phyloP scores from a whole-genome alignment of 441 rosid genomes.

The Lepidium campestre region DNA sequence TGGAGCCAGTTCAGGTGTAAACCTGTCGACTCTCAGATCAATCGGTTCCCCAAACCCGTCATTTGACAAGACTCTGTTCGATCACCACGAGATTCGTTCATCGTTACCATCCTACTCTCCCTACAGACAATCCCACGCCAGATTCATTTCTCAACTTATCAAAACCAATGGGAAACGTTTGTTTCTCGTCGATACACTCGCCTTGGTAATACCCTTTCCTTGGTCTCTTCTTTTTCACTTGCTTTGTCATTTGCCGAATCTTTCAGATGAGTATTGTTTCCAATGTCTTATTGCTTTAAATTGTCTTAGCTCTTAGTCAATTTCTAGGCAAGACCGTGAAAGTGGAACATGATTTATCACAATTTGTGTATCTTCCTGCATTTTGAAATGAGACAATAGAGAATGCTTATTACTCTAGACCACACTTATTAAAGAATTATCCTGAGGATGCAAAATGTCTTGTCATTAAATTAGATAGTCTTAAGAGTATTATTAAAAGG shows the following conservation, averaged over 20 bases:
- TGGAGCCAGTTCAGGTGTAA: conserved; percentile 29
- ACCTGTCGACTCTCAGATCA: conserved; percentile 30
- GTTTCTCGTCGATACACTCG: conserved; percentile 65
- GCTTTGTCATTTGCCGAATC: neutral
- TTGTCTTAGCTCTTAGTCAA: neutral
- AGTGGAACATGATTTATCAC: neutral
- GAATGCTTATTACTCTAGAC: neutral
- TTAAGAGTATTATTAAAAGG: neutral
- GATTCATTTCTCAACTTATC: conserved; percentile 44
- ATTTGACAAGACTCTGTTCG: conserved; percentile 11
- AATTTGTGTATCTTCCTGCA: neutral
- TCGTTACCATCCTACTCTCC: neutral
- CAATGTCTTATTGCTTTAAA: neutral
- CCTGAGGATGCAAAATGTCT: neutral
- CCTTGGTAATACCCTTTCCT: conserved; percentile 35
- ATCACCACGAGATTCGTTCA: conserved; percentile 11
- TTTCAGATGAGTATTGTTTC: neutral
- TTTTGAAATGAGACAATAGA: neutral
- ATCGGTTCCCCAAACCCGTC: conserved; percentile 25
- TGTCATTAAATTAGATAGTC: neutral
- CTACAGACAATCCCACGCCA: conserved; percentile 22
- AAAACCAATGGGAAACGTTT: conserved; percentile 44
- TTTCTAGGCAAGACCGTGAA: neutral
- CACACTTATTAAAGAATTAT: neutral
- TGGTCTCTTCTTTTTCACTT: neutral